Percentiles rank a stretch among this genome's conserved stretches.
Evolutionary conservation across 192 early-diverging fungal genomes (phyloP).

Genomic region (Backusella sp.): DNA sequence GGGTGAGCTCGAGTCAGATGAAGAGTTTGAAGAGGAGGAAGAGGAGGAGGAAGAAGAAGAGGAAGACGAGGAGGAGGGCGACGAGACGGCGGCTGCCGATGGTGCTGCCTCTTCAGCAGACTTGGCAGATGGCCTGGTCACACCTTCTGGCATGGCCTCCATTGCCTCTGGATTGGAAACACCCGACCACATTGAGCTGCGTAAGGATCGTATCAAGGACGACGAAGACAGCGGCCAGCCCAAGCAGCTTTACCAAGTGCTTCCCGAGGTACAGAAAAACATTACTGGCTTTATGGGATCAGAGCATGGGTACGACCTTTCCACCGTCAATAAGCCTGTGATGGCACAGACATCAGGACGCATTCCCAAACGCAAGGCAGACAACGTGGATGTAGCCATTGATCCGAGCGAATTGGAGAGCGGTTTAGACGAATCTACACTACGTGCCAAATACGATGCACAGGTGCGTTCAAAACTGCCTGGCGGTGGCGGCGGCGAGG

Average conservation of each 20-base stretch:
- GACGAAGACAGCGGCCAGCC: conserved; percentile 37
- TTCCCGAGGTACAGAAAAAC: conserved; percentile 69
- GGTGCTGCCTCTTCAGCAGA: conserved; percentile 49
- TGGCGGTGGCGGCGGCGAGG: conserved; percentile 55
- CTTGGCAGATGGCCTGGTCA: conserved; percentile 69
- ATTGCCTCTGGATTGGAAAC: conserved; percentile 80
- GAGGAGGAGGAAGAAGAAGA: conserved; percentile 47
- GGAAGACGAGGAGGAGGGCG: conserved; percentile 73
- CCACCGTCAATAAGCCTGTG: conserved; percentile 42
- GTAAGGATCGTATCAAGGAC: conserved; percentile 65
- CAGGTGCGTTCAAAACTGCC: conserved; percentile 51
- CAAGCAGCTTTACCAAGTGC: conserved; percentile 81
- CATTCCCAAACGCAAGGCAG: conserved; percentile 51
- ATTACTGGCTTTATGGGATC: conserved; percentile 93
- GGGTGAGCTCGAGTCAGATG: conserved; percentile 87
- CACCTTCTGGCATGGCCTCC: conserved; percentile 77
- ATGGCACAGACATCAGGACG: conserved; percentile 48
- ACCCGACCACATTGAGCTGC: conserved; percentile 83
- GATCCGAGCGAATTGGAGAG: conserved; percentile 90
- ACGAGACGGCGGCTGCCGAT: conserved; percentile 62
- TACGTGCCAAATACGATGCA: conserved; percentile 79
- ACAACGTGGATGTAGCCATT: conserved; percentile 79
- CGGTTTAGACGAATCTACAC: conserved; percentile 66
- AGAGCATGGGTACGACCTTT: conserved; percentile 86
- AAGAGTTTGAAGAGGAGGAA: conserved; percentile 41